These are phyloP conservation scores for Pseudogymnoascus sp. DNA, from an alignment of 2,329 filamentous ascomycete genomes.

Conservation along the genomic window DNA sequence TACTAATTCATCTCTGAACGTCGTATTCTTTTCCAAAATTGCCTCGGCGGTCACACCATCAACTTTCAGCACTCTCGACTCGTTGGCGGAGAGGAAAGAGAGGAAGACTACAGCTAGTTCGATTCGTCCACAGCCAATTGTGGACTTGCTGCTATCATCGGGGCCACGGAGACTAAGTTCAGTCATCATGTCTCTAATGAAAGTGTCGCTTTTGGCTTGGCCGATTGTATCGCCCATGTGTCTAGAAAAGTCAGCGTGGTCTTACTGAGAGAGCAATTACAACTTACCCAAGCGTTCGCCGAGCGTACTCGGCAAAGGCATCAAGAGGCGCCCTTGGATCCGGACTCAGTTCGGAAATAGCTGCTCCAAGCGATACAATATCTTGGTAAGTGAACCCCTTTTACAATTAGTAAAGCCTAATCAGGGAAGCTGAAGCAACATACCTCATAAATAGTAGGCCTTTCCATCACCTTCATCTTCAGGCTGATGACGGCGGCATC, in stretches of 20 bases:
- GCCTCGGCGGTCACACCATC: neutral
- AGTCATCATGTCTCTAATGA: neutral
- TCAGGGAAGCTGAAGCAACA: too few species aligned
- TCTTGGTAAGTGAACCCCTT: slow-evolving; percentile 35
- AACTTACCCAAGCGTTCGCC: slow-evolving; percentile 19
- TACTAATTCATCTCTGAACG: slow-evolving; percentile 20
- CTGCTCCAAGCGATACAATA: slow-evolving; percentile 28
- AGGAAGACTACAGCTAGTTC: neutral
- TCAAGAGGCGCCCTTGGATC: slow-evolving; percentile 14
- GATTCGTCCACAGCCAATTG: neutral
- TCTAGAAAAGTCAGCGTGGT: too few species aligned
- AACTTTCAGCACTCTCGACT: neutral
- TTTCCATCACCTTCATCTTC: slow-evolving; percentile 42
- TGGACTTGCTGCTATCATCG: neutral
- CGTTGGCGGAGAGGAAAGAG: neutral
- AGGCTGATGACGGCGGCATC: slow-evolving; percentile 35
- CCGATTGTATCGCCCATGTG: slow-evolving; percentile 17
- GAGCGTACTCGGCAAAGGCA: slow-evolving; percentile 23
- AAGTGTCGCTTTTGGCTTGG: slow-evolving; percentile 21
- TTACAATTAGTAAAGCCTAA: too few species aligned
- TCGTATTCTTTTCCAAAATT: slow-evolving; percentile 3
- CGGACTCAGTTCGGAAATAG: slow-evolving; percentile 13
- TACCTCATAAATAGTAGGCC: slow-evolving; percentile 43
- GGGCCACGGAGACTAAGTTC: neutral
- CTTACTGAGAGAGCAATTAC: too few species aligned